Evolutionary conservation across 1,139 yeast species (phyloP), one percentile per base, ranked within the genome.

Genomic region (Candida sp.): DNA sequence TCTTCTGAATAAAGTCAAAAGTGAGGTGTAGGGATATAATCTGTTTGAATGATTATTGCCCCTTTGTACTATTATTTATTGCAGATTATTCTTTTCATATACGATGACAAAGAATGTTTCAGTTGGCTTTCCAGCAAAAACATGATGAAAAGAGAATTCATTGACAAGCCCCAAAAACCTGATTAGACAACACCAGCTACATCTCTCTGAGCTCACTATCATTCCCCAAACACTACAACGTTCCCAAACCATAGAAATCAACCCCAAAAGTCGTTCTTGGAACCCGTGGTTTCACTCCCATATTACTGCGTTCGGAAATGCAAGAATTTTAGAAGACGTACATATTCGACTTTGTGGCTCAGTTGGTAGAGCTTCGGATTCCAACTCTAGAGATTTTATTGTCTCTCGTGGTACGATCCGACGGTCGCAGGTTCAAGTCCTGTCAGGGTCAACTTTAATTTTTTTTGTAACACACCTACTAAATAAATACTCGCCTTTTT

Each of bases 361-460:
- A 65, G 63, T 56, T 65, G 68, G 68, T 61, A 65, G 68, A 63
- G 68, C 63, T 58, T 63, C 60, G 60, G 68, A 62, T 58, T 65
- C 68, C 68, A 65, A 58, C 25, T 34, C 23, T 12, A 12, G 44
- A 38, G 34, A 42, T 46, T 1, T 17, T 2, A 17, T 17, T 17
- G 17, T 46, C 46, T 43, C 46, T 39, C 34, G 34, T 43, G 46
- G 30, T 40, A 33, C 26, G 31, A 62, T 62, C 69, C 60, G 59
- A 63, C 60, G 69, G 69, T 64, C 63, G 68, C 68, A 63, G 67
- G 69, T 65, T 65, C 69, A 61, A 65, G 63, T 65, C 69, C 67
- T 65, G 69, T 63, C 67, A 63, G 67, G 62, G 67, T 59, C 69
- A 65, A 27, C 17, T 17, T 17, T 17, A 17, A 2, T 48, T 48